Evolutionary conservation across 495 filamentous ascomycete genomes (phyloP).

Genomic region (Penicillium canariense): DNA sequence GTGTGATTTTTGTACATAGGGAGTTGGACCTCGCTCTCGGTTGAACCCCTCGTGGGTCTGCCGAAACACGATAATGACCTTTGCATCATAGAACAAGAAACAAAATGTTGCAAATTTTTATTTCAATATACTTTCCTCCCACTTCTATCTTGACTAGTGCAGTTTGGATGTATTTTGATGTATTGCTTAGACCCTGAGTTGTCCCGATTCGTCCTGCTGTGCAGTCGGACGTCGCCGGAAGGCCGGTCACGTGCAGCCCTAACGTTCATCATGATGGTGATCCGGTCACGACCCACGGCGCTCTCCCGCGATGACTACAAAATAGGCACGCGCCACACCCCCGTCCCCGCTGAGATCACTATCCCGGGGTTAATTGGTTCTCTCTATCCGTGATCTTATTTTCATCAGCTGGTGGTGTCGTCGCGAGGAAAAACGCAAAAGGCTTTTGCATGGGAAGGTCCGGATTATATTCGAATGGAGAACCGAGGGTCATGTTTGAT

Average conservation of each 20-base stretch:
- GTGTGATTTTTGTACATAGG: slow-evolving; percentile 16
- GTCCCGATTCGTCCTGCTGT: too few species aligned
- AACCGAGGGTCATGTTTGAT: neutral
- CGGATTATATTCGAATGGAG: neutral
- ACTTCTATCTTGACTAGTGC: neutral
- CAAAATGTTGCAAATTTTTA: slow-evolving; percentile 13
- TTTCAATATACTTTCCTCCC: neutral
- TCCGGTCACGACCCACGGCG: too few species aligned
- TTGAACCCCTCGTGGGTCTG: slow-evolving; percentile 1
- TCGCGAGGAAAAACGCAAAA: neutral
- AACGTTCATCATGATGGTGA: too few species aligned
- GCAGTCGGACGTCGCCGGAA: too few species aligned
- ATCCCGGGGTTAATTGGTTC: neutral
- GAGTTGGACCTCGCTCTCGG: slow-evolving; percentile 12
- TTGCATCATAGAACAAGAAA: slow-evolving; percentile 14
- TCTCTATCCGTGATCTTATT: neutral
- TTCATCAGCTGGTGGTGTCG: slow-evolving; percentile 6
- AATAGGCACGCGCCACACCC: too few species aligned
- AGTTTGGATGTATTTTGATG: too few species aligned
- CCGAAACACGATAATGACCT: slow-evolving; percentile 25
- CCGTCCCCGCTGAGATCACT: neutral
- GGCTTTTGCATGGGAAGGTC: neutral
- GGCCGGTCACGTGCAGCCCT: too few species aligned
- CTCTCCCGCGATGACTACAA: too few species aligned
- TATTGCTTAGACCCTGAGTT: too few species aligned